Evolutionary conservation across 768 basidiomycete species (phyloP).

Genomic region (Lactarius evosmus): DNA sequence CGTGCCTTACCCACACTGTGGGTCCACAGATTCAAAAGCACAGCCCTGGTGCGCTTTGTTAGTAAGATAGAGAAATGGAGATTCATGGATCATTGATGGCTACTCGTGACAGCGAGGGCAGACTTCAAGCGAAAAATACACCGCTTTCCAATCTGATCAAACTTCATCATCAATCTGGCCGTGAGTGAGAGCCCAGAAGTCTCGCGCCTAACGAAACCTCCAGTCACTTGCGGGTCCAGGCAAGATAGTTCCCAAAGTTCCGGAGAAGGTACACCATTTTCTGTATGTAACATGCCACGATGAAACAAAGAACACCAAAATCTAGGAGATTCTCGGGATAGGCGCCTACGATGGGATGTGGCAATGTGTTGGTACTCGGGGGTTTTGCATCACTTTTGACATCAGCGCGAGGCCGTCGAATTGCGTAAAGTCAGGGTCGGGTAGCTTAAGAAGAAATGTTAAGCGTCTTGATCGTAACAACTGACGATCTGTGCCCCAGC

Average conservation of each 20-base stretch:
- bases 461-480: neutral
- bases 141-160: constrained; percentile 17
- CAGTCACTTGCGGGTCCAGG: neutral
- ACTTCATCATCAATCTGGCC: neutral
- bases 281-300: constrained; percentile 1
- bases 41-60: neutral
- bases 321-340: neutral
- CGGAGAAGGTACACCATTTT: constrained; percentile 1
- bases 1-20: neutral
- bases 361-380: neutral
- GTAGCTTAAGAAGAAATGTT: constrained; percentile 10
- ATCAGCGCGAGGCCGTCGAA: constrained; percentile 13
- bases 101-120: constrained; percentile 1
- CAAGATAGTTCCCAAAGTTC: neutral
- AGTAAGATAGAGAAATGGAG: neutral
- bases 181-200: neutral
- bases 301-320: constrained; percentile 4
- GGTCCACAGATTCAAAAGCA: neutral
- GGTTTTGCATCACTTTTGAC: constrained; percentile 1
- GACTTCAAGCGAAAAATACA: neutral
- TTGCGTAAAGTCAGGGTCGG: constrained; percentile 1
- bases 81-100: constrained; percentile 23
- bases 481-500: constrained; percentile 3
- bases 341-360: constrained; percentile 1
- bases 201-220: neutral